Percentiles rank a stretch among this genome's conserved stretches.
phyloP scores from a whole-genome alignment of 2,329 filamentous ascomycete genomes.

The Huntiella decipiens region DNA sequence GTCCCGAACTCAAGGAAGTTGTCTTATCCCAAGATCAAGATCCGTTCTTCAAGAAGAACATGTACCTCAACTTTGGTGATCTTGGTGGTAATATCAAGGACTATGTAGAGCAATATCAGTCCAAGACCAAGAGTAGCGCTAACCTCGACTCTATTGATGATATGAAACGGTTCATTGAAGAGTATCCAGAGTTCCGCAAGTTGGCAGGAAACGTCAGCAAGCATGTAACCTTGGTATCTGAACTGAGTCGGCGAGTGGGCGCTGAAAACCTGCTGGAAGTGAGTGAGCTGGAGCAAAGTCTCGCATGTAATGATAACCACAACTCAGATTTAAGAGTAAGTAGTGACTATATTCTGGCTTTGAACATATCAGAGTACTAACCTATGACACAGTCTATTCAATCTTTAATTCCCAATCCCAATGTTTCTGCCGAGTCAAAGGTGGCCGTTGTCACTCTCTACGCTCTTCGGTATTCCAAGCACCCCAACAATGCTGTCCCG shows the following conservation, averaged over 20 bases:
- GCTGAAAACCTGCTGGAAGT: slow-evolving; percentile 83
- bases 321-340: slow-evolving; percentile 69
- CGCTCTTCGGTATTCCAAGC: slow-evolving; percentile 75
- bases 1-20: slow-evolving; percentile 79
- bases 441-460: slow-evolving; percentile 85
- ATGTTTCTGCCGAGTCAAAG: slow-evolving; percentile 65
- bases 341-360: background rate
- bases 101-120: slow-evolving; percentile 95
- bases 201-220: slow-evolving; percentile 97
- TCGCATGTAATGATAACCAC: slow-evolving; percentile 95
- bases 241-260: slow-evolving; percentile 73
- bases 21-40: slow-evolving; percentile 93
- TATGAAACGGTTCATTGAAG: slow-evolving; percentile 98
- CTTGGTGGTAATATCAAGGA: slow-evolving; percentile 93
- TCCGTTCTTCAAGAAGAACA: slow-evolving; percentile 97
- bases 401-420: slow-evolving; percentile 61
- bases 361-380: background rate
- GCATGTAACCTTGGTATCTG: slow-evolving; percentile 87
- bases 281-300: slow-evolving; percentile 87
- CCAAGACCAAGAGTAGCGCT: slow-evolving; percentile 87
- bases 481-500: slow-evolving; percentile 63
- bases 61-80: slow-evolving; percentile 95
- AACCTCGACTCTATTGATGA: slow-evolving; percentile 94
- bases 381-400: slow-evolving; percentile 47
- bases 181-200: slow-evolving; percentile 94